Evolutionary conservation across 2,329 filamentous ascomycete genomes (phyloP).

Genomic region (Neopestalotiopsis sp.): DNA sequence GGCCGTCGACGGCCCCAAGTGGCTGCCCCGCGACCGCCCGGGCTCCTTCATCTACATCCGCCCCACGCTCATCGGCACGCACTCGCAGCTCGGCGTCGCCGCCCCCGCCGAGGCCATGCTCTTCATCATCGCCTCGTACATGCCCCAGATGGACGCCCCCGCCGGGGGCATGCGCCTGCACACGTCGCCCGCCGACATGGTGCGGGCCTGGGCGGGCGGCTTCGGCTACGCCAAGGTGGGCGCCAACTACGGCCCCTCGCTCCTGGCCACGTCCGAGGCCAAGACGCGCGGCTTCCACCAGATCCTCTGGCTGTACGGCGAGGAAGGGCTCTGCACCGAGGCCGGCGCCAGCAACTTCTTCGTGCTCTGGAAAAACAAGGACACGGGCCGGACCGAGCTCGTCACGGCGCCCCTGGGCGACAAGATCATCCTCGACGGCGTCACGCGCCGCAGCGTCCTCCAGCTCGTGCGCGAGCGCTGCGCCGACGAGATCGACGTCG

Average conservation of each 20-base stretch:
- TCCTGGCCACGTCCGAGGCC: constrained; percentile 80
- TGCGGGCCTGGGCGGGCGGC: constrained; percentile 91
- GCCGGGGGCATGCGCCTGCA: constrained; percentile 72
- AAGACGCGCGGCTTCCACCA: constrained; percentile 78
- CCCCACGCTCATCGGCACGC: constrained; percentile 85
- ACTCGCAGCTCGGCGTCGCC: constrained; percentile 79
- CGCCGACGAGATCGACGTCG: constrained; percentile 65
- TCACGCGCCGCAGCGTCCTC: constrained; percentile 82
- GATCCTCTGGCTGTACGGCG: constrained; percentile 91
- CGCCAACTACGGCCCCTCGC: constrained; percentile 87
- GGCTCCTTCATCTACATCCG: constrained; percentile 83
- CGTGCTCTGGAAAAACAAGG: constrained; percentile 73
- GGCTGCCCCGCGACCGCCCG: constrained; percentile 73
- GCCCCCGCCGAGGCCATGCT: constrained; percentile 82
- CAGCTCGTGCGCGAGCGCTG: constrained; percentile 73
- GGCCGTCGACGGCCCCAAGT: constrained; percentile 75
- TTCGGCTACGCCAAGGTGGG: constrained; percentile 93
- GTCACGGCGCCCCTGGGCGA: constrained; percentile 85
- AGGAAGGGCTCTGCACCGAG: constrained; percentile 81
- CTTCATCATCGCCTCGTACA: constrained; percentile 76
- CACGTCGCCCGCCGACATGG: constrained; percentile 79
- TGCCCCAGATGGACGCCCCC: constrained; percentile 60
- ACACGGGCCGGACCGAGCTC: constrained; percentile 67
- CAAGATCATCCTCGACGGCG: constrained; percentile 83
- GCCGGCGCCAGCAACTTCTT: constrained; percentile 95